phyloP scores from a whole-genome alignment of 108 stramenopile genomes.

The Stephanodiscus minutulus region DNA sequence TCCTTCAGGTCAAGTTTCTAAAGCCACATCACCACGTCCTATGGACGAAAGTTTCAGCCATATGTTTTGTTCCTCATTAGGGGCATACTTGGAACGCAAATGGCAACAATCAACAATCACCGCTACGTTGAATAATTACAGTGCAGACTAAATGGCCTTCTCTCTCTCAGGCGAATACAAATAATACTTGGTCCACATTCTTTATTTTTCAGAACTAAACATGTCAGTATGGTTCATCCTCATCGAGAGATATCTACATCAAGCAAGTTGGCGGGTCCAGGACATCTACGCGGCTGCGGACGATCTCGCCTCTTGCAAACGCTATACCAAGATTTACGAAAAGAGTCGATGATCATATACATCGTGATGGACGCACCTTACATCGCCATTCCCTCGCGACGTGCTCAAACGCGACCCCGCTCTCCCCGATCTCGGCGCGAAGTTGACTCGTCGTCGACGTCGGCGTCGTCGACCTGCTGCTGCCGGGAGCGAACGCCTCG shows the following conservation, averaged over 20 bases:
- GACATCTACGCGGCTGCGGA: background rate
- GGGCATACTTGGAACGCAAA: background rate
- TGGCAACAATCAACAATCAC: background rate
- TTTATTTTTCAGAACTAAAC: background rate
- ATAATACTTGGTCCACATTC: slow-evolving; percentile 1
- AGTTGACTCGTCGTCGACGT: slow-evolving; percentile 11
- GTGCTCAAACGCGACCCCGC: slow-evolving; percentile 73
- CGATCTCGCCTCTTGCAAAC: background rate
- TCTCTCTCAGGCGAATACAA: slow-evolving; percentile 10
- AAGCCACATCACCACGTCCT: slow-evolving; percentile 1
- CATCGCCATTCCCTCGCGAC: slow-evolving; percentile 84
- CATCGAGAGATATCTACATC: background rate
- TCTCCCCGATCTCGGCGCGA: slow-evolving; percentile 39
- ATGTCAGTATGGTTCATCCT: slow-evolving; percentile 9
- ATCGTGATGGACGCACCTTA: slow-evolving; percentile 76
- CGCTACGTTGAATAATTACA: background rate
- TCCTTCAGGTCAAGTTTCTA: slow-evolving; percentile 19
- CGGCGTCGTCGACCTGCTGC: background rate
- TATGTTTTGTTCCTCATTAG: slow-evolving; percentile 7
- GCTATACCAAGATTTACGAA: background rate
- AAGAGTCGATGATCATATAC: too few species aligned
- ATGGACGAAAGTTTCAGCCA: slow-evolving; percentile 1
- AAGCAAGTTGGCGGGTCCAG: too few species aligned
- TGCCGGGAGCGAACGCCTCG: slow-evolving; percentile 30
- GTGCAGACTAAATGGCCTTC: background rate